Evolutionary conservation across 306 rosid genomes (phyloP).

Genomic region (Prunus mume): DNA sequence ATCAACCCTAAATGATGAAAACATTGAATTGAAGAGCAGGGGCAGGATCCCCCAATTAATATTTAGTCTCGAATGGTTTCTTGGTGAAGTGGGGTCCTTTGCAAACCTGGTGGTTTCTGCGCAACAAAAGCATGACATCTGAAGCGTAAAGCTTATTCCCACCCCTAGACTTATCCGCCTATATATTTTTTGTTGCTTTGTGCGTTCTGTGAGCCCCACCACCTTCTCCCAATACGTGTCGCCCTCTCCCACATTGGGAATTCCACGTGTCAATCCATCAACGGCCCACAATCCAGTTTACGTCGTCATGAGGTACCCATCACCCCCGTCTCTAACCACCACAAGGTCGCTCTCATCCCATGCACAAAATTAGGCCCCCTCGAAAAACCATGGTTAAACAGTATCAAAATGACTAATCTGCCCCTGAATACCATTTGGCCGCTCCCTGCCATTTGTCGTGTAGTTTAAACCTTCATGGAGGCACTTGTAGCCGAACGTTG

Average conservation of each 20-base stretch:
- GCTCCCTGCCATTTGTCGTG: not conserved
- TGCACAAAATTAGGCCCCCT: not conserved
- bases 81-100: conserved; percentile 6
- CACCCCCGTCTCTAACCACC: conserved; percentile 24
- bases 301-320: conserved; percentile 52
- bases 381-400: not conserved
- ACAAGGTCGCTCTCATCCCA: not conserved
- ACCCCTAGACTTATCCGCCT: conserved; percentile 41
- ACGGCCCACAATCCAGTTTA: conserved; percentile 47
- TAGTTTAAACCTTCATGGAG: not conserved
- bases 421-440: not conserved
- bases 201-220: conserved; percentile 29
- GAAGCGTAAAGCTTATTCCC: conserved; percentile 44
- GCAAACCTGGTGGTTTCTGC: conserved; percentile 33
- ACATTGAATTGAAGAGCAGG: not conserved
- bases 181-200: not conserved
- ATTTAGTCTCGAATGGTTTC: not conserved
- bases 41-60: not conserved
- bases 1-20: not conserved
- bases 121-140: conserved; percentile 40
- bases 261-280: conserved; percentile 40
- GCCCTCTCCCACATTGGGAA: not conserved
- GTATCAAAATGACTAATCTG: not conserved
- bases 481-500: not conserved
- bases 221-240: conserved; percentile 20